These are phyloP conservation scores for Tubosaeta sp. DNA, from an alignment of 768 basidiomycete species.

Conservation along the genomic window DNA sequence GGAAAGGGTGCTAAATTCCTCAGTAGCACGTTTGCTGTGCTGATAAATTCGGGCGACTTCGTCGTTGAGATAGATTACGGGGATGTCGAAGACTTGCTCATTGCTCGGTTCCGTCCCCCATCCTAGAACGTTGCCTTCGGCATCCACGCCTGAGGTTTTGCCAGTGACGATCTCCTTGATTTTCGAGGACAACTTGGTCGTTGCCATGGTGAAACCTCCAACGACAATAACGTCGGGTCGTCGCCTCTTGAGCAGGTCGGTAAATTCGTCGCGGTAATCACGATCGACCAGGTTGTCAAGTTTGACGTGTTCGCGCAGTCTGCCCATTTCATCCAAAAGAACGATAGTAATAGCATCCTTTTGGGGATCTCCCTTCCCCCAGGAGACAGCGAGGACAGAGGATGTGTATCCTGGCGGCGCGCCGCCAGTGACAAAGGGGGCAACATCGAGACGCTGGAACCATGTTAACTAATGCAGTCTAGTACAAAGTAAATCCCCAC, in stretches of 20 bases:
- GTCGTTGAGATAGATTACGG: slow-evolving; percentile 81
- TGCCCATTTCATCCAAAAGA: slow-evolving; percentile 83
- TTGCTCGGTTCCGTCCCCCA: slow-evolving; percentile 31
- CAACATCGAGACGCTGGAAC: slow-evolving; percentile 73
- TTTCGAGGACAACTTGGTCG: slow-evolving; percentile 60
- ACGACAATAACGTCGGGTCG: slow-evolving; percentile 86
- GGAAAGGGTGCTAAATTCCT: slow-evolving; percentile 78
- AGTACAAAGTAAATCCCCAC: slow-evolving; percentile 41
- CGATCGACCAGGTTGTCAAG: slow-evolving; percentile 80
- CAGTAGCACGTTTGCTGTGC: slow-evolving; percentile 77
- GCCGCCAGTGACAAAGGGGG: slow-evolving; percentile 60
- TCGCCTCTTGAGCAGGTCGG: slow-evolving; percentile 75
- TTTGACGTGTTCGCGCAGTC: slow-evolving; percentile 84
- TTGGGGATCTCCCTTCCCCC: slow-evolving; percentile 92
- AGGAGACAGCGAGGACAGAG: slow-evolving; percentile 84
- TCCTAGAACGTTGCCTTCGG: slow-evolving; percentile 16
- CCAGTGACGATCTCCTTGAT: slow-evolving; percentile 54
- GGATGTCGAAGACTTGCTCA: slow-evolving; percentile 52
- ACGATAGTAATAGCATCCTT: slow-evolving; percentile 85
- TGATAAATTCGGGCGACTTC: slow-evolving; percentile 94
- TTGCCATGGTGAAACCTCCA: slow-evolving; percentile 84
- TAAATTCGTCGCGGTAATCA: slow-evolving; percentile 68
- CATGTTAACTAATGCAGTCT: slow-evolving; percentile 10
- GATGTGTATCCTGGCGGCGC: slow-evolving; percentile 70
- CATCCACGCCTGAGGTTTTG: slow-evolving; percentile 23